Percentiles rank a stretch among this genome's conserved stretches.
Conservation (phyloP, 2,329 filamentous ascomycete genomes). For the Keithomyces neogunnii region DNA sequence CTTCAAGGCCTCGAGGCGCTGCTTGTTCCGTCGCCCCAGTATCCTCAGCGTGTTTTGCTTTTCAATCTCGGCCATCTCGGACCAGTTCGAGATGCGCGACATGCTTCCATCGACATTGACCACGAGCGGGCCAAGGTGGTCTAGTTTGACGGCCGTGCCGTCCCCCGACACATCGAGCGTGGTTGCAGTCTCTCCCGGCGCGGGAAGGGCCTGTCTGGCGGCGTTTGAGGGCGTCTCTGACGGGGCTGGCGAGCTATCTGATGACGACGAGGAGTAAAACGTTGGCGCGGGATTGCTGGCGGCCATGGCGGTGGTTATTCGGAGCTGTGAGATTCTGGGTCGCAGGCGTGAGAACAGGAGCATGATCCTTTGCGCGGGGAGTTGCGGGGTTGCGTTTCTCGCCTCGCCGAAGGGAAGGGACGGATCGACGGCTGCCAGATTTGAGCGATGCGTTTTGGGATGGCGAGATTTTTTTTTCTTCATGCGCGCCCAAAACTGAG, state of each 20-base stretch:
- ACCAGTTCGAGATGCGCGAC: conserved; percentile 66
- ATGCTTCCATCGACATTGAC: conserved; percentile 65
- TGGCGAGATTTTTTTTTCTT: no score
- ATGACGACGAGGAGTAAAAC: not conserved
- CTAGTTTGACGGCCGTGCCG: conserved; percentile 43
- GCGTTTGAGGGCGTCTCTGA: conserved; percentile 5
- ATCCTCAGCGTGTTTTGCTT: conserved; percentile 57
- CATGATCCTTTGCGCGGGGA: not conserved
- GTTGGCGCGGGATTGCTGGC: not conserved
- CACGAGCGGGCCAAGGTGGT: conserved; percentile 64
- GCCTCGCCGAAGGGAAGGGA: no score
- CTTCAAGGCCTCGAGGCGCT: conserved; percentile 45
- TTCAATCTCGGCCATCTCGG: conserved; percentile 61
- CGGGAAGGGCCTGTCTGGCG: conserved; percentile 16
- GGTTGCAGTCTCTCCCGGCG: conserved; percentile 12
- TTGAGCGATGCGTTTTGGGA: no score
- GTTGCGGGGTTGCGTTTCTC: no score
- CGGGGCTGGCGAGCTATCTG: not conserved
- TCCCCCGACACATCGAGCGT: conserved; percentile 25
- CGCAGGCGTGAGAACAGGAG: not conserved
- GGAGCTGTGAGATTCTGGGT: not conserved
- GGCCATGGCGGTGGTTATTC: not conserved
- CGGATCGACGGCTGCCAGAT: no score
- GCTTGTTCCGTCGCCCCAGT: conserved; percentile 59
- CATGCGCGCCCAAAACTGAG: no score